Percentiles rank a stretch among this genome's conserved stretches.
phyloP scores from a whole-genome alignment of 306 rosid genomes.

The Quercus variabilis region DNA sequence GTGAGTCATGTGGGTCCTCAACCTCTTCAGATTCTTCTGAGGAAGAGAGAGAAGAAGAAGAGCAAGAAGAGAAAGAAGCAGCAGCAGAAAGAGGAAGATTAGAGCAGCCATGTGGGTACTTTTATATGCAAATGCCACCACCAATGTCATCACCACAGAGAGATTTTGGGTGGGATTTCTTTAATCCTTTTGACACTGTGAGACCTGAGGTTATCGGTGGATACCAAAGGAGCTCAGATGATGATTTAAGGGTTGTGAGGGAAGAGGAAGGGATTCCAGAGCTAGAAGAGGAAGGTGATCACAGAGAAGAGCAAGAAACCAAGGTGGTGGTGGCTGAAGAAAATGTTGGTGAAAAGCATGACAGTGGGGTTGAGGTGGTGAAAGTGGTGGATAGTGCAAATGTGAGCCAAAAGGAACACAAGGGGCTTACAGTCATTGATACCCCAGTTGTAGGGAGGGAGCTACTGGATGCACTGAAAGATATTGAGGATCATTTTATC shows the following conservation, averaged over 20 bases:
- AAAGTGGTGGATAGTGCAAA: conserved; percentile 38
- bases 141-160: conserved; percentile 75
- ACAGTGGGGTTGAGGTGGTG: conserved; percentile 38
- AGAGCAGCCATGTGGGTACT: conserved; percentile 53
- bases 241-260: conserved; percentile 81
- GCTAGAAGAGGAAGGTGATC: conserved; percentile 69
- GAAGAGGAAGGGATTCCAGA: conserved; percentile 99
- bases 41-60: conserved; percentile 53
- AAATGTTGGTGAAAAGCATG: conserved; percentile 32
- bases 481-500: conserved; percentile 65
- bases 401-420: conserved; percentile 43
- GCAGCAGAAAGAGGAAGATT: conserved; percentile 20
- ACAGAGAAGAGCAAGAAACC: conserved; percentile 37
- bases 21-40: conserved; percentile 57
- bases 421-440: conserved; percentile 56
- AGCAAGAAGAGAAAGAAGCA: conserved; percentile 15
- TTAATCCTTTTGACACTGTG: conserved; percentile 74
- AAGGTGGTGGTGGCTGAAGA: conserved; percentile 45
- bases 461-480: conserved; percentile 83
- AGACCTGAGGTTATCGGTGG: conserved; percentile 62
- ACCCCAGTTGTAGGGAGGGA: conserved; percentile 84
- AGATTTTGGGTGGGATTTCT: conserved; percentile 94
- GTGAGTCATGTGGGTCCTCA: conserved; percentile 51
- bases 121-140: conserved; percentile 81
- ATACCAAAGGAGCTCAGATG: conserved; percentile 59